phyloP scores from a whole-genome alignment of 768 basidiomycete genomes.

The Xerocomellus intermedius region DNA sequence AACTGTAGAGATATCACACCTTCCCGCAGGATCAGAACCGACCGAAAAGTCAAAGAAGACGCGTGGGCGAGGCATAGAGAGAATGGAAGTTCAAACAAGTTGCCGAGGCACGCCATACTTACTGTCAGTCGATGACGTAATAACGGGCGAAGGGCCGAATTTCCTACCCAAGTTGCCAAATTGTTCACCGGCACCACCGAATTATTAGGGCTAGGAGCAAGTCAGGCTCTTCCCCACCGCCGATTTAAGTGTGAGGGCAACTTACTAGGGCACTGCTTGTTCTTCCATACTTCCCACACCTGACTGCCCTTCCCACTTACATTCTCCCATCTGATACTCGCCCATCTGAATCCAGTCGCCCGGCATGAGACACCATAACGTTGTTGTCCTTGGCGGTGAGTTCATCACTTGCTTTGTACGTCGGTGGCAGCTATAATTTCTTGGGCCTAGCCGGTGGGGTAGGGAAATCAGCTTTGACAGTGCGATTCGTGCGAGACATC shows the following conservation, averaged over 20 bases:
- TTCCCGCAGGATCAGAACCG: conserved; percentile 49
- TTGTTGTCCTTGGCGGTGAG: conserved; percentile 79
- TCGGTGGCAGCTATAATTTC: not conserved
- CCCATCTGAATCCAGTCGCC: conserved; percentile 2
- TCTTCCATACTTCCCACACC: conserved; percentile 23
- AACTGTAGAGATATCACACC: conserved; percentile 37
- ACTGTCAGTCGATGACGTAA: conserved; percentile 16
- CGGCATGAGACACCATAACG: conserved; percentile 69
- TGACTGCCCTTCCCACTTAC: not conserved
- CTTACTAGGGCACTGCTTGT: not conserved
- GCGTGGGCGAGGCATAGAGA: conserved; percentile 52
- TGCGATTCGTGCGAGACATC: conserved; percentile 69
- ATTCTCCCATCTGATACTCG: conserved; percentile 10
- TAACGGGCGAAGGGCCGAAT: not conserved
- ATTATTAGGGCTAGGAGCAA: not conserved
- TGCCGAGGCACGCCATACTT: not conserved
- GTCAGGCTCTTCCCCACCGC: too few relatives aligned
- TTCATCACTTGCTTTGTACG: conserved; percentile 7
- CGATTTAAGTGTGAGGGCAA: too few relatives aligned
- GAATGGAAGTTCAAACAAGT: not conserved
- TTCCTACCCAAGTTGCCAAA: not conserved
- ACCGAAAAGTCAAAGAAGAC: conserved; percentile 69
- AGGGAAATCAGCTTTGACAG: conserved; percentile 84
- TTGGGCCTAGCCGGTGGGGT: conserved; percentile 71
- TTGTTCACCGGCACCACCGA: not conserved